Percentiles rank a stretch among this genome's conserved stretches.
Conservation (phyloP, 164 flowering plant species). For the Aristolochia fimbriata region DNA sequence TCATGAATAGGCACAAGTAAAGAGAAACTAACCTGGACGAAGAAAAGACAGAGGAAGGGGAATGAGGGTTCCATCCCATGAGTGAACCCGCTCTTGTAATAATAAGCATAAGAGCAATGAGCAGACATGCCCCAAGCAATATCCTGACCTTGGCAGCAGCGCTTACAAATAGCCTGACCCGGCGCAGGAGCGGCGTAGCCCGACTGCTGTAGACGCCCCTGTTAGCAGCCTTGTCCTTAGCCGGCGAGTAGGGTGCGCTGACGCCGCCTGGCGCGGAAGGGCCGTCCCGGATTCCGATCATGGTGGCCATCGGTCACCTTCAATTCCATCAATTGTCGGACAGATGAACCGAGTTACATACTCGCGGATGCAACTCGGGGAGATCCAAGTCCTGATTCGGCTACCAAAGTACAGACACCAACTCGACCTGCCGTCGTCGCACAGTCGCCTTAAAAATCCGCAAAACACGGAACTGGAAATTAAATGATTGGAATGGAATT, state of each 20-base stretch:
- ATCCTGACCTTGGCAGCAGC: conserved; percentile 14
- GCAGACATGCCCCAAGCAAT: conserved; percentile 12
- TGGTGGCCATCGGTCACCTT: conserved; percentile 14
- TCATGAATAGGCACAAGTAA: background rate
- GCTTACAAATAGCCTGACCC: conserved; percentile 15
- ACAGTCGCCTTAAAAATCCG: too few species aligned
- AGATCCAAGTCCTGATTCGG: too few species aligned
- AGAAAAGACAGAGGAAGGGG: conserved; percentile 22
- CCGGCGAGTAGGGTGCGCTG: conserved; percentile 32
- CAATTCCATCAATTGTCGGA: background rate
- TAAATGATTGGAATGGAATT: too few species aligned
- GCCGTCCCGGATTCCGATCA: conserved; percentile 25
- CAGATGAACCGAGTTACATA: too few species aligned
- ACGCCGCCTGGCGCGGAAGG: conserved; percentile 2
- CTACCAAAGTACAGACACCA: too few species aligned
- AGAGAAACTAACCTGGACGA: conserved; percentile 13
- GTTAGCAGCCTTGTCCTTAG: conserved; percentile 42
- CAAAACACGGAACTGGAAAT: too few species aligned
- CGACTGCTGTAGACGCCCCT: conserved; percentile 24
- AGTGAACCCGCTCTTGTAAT: conserved; percentile 15
- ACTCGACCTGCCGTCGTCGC: too few species aligned
- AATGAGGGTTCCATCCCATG: conserved; percentile 35
- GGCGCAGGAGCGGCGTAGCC: conserved; percentile 19
- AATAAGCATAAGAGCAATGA: conserved; percentile 16
- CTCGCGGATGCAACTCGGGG: too few species aligned